Evolutionary conservation across 352 stramenopile genomes (phyloP).

Genomic region (Pythium chondricola): DNA sequence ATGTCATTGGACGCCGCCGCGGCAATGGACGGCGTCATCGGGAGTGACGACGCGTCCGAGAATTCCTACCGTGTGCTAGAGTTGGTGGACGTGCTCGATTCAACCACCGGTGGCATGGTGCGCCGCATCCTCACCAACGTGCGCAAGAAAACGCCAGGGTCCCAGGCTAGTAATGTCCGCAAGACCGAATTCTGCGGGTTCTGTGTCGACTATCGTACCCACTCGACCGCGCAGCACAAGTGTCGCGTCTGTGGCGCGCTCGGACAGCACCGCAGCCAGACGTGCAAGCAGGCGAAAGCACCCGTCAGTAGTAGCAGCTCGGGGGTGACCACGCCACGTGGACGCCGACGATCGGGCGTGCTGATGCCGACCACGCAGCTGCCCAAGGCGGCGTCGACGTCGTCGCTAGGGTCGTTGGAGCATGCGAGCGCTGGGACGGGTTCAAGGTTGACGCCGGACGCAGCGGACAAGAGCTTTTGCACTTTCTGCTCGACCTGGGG

Average conservation of each 20-base stretch:
- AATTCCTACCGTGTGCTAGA: constrained; percentile 63
- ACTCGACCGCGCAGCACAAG: constrained; percentile 53
- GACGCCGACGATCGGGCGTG: background rate
- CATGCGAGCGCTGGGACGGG: background rate
- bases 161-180: constrained; percentile 2
- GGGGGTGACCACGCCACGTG: constrained; percentile 3
- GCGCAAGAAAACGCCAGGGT: constrained; percentile 34
- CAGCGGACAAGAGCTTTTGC: constrained; percentile 38
- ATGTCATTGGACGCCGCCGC: constrained; percentile 7
- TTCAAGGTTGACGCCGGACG: constrained; percentile 17
- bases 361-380: constrained; percentile 3
- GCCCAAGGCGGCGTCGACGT: background rate
- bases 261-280: constrained; percentile 55
- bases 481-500: constrained; percentile 50
- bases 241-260: constrained; percentile 55
- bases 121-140: constrained; percentile 71
- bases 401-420: background rate
- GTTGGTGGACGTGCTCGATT: constrained; percentile 70
- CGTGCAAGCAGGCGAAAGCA: constrained; percentile 25
- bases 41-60: no score
- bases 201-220: constrained; percentile 60
- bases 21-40: no score
- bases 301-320: background rate
- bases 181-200: constrained; percentile 63
- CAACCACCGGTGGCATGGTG: constrained; percentile 68